These are phyloP conservation scores for Dacryopinax spathularia DNA, from an alignment of 768 basidiomycete species.

Conservation along the genomic window DNA sequence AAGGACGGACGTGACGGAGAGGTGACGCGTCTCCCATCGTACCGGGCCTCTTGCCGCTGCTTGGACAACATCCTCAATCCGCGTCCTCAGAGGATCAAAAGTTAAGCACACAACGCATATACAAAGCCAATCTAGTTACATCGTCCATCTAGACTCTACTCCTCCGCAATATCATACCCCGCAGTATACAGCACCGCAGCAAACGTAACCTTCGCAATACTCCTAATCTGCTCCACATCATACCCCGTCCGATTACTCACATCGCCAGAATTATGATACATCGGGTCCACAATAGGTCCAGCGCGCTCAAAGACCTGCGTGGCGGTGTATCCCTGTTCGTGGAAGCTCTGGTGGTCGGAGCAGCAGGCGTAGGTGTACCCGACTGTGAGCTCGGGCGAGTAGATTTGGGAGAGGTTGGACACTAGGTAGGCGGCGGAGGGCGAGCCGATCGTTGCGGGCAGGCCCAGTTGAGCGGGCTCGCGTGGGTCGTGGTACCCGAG, in stretches of 20 bases:
- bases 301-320: constrained; percentile 82
- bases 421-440: constrained; percentile 63
- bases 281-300: constrained; percentile 72
- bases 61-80: too few relatives aligned
- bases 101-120: too few relatives aligned
- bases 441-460: constrained; percentile 72
- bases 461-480: constrained; percentile 72
- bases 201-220: constrained; percentile 80
- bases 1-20: too few relatives aligned
- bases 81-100: too few relatives aligned
- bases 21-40: too few relatives aligned
- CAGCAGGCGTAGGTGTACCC: constrained; percentile 71
- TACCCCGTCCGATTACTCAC: constrained; percentile 65
- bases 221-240: constrained; percentile 65
- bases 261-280: constrained; percentile 77
- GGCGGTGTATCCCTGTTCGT: constrained; percentile 68
- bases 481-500: constrained; percentile 63
- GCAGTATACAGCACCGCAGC: constrained; percentile 57
- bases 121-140: too few relatives aligned
- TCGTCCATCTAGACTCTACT: too few relatives aligned
- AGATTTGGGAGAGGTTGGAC: constrained; percentile 58
- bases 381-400: constrained; percentile 63
- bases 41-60: too few relatives aligned
- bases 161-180: constrained; percentile 19
- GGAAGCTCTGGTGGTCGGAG: constrained; percentile 83